Conservation (phyloP, 2,329 filamentous ascomycete species). For the Anthostomella pinea region DNA sequence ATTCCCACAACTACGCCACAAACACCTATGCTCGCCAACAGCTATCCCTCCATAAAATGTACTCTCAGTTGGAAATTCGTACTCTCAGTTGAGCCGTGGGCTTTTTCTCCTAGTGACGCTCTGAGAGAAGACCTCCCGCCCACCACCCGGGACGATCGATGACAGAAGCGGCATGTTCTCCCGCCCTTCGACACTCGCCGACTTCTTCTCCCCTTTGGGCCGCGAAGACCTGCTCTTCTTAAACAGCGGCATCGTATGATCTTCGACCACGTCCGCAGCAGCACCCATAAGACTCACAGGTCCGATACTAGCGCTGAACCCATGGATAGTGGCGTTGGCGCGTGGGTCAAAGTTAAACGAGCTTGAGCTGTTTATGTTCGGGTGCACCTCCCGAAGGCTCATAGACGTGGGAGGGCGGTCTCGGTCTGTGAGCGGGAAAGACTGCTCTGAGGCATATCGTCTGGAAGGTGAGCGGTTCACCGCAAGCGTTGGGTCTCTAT, state of each 20-base stretch:
- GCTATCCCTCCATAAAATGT: too few species aligned
- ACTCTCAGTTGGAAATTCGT: too few species aligned
- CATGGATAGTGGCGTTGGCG: constrained; percentile 39
- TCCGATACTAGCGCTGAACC: constrained; percentile 18
- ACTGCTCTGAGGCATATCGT: constrained; percentile 19
- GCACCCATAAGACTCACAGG: constrained; percentile 12
- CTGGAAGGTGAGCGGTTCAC: constrained; percentile 26
- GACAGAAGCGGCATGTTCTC: constrained; percentile 48
- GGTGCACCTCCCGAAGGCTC: constrained; percentile 56
- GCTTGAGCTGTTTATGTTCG: constrained; percentile 45
- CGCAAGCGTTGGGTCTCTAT: constrained; percentile 30
- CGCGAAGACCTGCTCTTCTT: constrained; percentile 42
- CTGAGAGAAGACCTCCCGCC: constrained; percentile 40
- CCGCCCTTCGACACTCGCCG: constrained; percentile 39
- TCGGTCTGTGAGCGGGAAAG: constrained; percentile 15
- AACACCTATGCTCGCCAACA: too few species aligned
- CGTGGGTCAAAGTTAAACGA: constrained; percentile 41
- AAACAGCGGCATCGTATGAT: constrained; percentile 43
- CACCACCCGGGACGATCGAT: constrained; percentile 25
- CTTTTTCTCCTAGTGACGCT: constrained; percentile 53
- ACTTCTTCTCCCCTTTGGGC: constrained; percentile 35
- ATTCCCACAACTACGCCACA: neutral
- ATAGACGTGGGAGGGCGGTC: constrained; percentile 34
- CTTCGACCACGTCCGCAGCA: constrained; percentile 27
- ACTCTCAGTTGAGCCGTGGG: constrained; percentile 41